Conservation (phyloP, 495 filamentous ascomycete species). For the Daldinia concentrica region DNA sequence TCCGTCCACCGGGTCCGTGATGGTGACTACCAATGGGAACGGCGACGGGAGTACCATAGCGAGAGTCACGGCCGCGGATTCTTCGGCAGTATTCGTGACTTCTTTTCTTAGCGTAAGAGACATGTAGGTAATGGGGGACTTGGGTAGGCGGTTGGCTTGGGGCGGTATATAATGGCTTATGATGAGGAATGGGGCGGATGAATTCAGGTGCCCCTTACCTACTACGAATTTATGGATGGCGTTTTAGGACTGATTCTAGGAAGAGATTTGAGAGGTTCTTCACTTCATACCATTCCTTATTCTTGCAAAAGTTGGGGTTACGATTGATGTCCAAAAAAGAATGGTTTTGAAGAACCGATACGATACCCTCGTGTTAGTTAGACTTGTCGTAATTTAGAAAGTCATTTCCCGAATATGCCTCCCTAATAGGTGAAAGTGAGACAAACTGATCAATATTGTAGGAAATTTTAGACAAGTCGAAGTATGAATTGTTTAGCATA, state of each 20-base stretch:
- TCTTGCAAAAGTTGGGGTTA: constrained; percentile 21
- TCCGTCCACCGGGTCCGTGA: constrained; percentile 46
- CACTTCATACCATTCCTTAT: constrained; percentile 35
- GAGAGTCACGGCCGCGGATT: constrained; percentile 42
- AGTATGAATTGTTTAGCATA: constrained; percentile 30
- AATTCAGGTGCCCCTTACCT: constrained; percentile 31
- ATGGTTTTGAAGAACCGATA: constrained; percentile 28
- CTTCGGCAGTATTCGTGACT: constrained; percentile 42
- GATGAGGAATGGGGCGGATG: constrained; percentile 1
- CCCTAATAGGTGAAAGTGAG: neutral
- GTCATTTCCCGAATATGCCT: neutral
- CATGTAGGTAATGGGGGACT: neutral
- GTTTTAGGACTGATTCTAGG: constrained; percentile 16
- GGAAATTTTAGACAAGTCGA: neutral
- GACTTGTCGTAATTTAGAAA: constrained; percentile 25
- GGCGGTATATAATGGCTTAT: constrained; percentile 2
- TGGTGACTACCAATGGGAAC: constrained; percentile 53
- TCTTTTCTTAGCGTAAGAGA: constrained; percentile 37
- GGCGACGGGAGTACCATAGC: constrained; percentile 52
- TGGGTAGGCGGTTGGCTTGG: neutral
- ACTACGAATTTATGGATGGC: constrained; percentile 31
- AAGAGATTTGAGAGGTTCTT: constrained; percentile 9
- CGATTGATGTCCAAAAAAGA: constrained; percentile 31
- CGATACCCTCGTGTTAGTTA: constrained; percentile 32
- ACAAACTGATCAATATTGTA: neutral